Evolutionary conservation across 2,329 filamentous ascomycete species (phyloP).

Genomic region (Cordyceps cicadae): DNA sequence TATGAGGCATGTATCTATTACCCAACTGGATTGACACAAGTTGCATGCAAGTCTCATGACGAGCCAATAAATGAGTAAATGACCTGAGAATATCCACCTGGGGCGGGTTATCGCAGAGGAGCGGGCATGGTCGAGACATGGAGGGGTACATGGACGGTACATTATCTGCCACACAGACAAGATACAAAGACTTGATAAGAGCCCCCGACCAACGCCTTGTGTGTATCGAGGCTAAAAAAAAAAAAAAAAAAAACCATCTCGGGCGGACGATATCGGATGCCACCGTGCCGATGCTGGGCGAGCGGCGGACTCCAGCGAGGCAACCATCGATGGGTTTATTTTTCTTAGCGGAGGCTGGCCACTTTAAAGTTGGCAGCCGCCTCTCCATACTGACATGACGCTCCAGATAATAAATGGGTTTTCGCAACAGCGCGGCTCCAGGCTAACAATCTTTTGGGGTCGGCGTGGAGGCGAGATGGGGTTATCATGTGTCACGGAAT

Average conservation of each 20-base stretch:
- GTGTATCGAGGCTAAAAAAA: background rate
- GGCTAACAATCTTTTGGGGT: background rate
- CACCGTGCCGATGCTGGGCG: constrained; percentile 16
- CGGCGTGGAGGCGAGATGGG: background rate
- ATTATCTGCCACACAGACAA: background rate
- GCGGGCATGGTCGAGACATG: background rate
- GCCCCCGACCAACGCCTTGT: background rate
- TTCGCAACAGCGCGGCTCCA: background rate
- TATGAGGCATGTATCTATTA: constrained; percentile 4
- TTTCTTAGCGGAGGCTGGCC: background rate
- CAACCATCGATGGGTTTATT: constrained; percentile 10
- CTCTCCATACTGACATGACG: background rate
- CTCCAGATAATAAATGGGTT: constrained; percentile 7
- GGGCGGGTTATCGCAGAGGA: background rate
- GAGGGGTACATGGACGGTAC: constrained; percentile 1
- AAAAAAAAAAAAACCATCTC: background rate
- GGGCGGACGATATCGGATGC: constrained; percentile 16
- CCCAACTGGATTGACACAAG: constrained; percentile 8
- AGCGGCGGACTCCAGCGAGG: constrained; percentile 10
- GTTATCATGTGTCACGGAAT: constrained; percentile 7
- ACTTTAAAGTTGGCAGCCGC: constrained; percentile 1
- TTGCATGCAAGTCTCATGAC: background rate
- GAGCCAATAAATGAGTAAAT: background rate
- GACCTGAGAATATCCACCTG: background rate
- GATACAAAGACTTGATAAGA: background rate